phyloP scores from a whole-genome alignment of 208 protist species.

The Leishmania lainsoni region DNA sequence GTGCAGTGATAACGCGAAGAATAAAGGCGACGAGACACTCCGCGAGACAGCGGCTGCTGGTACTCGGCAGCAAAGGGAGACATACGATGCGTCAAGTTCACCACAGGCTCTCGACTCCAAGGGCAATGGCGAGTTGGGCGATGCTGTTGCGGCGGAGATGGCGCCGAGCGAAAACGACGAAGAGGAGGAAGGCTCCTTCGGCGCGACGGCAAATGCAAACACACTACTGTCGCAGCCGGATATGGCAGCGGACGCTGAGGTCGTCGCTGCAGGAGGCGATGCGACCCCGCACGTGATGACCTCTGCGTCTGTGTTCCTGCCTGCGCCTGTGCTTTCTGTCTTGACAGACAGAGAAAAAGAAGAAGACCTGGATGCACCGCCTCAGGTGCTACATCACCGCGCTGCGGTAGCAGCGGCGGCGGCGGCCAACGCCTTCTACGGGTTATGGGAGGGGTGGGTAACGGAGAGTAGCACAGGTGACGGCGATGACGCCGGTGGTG shows the following conservation, averaged over 20 bases:
- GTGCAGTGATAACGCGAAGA: background rate
- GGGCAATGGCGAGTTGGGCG: no score
- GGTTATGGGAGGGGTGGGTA: background rate
- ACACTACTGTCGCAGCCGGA: background rate
- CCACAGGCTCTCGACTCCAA: background rate
- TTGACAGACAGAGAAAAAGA: conserved; percentile 9
- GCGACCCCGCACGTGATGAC: background rate
- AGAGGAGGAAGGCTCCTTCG: background rate
- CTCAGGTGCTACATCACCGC: conserved; percentile 20
- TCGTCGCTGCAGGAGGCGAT: no score
- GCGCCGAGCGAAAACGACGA: no score
- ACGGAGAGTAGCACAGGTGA: background rate
- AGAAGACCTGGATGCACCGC: conserved; percentile 23
- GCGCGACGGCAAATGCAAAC: background rate
- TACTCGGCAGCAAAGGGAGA: no score
- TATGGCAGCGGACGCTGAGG: background rate
- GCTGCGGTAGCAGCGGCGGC: background rate
- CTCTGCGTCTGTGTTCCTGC: background rate
- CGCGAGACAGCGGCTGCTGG: background rate
- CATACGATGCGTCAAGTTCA: background rate
- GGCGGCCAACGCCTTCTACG: background rate
- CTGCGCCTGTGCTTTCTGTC: background rate
- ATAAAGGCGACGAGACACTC: background rate
- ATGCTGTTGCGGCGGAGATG: background rate
- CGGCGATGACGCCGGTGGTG: background rate